A percentile compares a stretch with the other conserved stretches of the same genome.
These are phyloP conservation scores for Triglochin maritima DNA, from an alignment of 106 monocot species.

Conservation along the genomic window DNA sequence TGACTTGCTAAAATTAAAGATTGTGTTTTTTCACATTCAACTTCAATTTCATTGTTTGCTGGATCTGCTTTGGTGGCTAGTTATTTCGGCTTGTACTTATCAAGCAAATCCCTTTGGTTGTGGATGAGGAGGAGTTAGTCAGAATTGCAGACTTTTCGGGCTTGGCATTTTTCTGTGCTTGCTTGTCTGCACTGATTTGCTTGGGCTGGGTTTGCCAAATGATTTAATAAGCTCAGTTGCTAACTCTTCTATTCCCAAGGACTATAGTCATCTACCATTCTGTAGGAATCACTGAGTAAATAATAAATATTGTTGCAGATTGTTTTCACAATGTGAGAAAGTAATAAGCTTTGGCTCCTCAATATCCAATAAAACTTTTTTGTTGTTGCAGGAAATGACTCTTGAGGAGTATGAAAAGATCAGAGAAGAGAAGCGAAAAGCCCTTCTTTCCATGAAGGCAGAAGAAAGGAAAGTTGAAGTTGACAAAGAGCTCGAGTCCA, in stretches of 20 bases:
- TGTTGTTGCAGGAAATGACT: slow-evolving; percentile 22
- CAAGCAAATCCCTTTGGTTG: too few relatives aligned
- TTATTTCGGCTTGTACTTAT: too few relatives aligned
- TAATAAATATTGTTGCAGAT: background rate
- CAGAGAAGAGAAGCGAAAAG: slow-evolving; percentile 22
- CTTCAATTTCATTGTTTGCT: background rate
- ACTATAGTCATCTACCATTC: too few relatives aligned
- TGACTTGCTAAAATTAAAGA: background rate
- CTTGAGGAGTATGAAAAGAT: slow-evolving; percentile 24
- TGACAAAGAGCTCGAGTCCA: slow-evolving; percentile 19
- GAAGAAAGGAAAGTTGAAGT: slow-evolving; percentile 17
- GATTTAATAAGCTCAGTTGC: too few relatives aligned
- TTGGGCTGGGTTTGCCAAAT: too few relatives aligned
- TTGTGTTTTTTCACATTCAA: background rate
- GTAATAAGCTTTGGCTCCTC: background rate
- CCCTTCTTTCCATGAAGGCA: slow-evolving; percentile 9
- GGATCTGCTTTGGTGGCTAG: background rate
- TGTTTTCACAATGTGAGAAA: background rate
- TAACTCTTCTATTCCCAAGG: too few relatives aligned
- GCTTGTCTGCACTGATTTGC: too few relatives aligned
- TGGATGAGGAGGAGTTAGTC: too few relatives aligned
- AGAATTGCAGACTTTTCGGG: too few relatives aligned
- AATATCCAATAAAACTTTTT: too few relatives aligned
- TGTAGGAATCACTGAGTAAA: too few relatives aligned
- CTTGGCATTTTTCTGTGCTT: too few relatives aligned